These are phyloP conservation scores for Lycium barbarum DNA, from an alignment of 257 asterid species.

Conservation along the genomic window DNA sequence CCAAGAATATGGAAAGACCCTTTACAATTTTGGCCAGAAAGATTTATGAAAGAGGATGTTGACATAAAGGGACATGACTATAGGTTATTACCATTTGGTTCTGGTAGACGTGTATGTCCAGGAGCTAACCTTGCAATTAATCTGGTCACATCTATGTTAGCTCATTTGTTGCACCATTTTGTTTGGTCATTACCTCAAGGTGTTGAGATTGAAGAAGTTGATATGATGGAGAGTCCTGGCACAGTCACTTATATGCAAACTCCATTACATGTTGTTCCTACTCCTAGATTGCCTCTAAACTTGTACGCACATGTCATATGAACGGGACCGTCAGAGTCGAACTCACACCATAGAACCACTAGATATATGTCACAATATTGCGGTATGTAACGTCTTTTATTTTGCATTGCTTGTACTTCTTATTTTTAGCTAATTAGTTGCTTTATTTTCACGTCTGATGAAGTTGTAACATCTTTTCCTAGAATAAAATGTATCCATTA, in stretches of 20 bases:
- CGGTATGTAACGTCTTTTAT: neutral
- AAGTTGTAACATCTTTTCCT: neutral
- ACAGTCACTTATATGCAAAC: conserved; percentile 73
- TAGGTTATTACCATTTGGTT: conserved; percentile 72
- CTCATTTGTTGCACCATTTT: conserved; percentile 75
- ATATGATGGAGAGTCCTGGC: conserved; percentile 86
- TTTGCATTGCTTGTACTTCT: neutral
- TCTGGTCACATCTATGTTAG: conserved; percentile 68
- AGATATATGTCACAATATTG: neutral
- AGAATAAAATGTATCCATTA: neutral
- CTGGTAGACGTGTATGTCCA: conserved; percentile 80
- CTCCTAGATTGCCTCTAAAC: conserved; percentile 61
- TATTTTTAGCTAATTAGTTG: neutral
- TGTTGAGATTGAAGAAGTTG: conserved; percentile 63
- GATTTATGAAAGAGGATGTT: conserved; percentile 70
- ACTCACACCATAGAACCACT: neutral
- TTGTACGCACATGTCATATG: conserved; percentile 58
- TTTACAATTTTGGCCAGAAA: conserved; percentile 69
- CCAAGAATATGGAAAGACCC: conserved; percentile 72
- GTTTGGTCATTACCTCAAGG: conserved; percentile 59
- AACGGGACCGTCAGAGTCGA: no score
- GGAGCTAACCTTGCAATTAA: conserved; percentile 75
- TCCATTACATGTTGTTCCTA: conserved; percentile 62
- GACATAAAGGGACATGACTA: conserved; percentile 85
- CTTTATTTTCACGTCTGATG: neutral